Evolutionary conservation across 371 early-diverging fungal species (phyloP), one percentile per base, ranked within the genome.

Genomic region (Mucor indicus): DNA sequence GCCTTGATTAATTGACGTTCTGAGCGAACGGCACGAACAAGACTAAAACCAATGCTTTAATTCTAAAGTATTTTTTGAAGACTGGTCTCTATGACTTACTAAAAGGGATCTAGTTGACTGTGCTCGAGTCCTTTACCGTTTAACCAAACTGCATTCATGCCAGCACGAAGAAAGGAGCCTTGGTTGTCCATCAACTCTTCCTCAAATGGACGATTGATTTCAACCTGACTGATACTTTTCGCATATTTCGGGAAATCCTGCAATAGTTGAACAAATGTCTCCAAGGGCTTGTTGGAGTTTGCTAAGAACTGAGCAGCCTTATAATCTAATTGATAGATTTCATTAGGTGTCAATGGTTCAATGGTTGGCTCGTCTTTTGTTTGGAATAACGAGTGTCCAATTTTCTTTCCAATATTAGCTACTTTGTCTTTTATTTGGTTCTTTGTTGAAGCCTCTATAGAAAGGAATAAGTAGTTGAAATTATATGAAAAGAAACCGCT

Each of bases 221-320:
- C 57, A 13, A 78, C 30, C 13, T 75, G 64, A 8, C 81, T 76
- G 24, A 95, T 57, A 29, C 79, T 58, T 50, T 87, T 85, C 5
- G 91, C 87, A 54, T 91, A 86, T 53, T 89, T 89, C 0, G 94
- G 96, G 53, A 93, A 86, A 57, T 93, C 85, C 53, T 90, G 91
- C 0, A 83, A 57, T 4, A 93, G 50, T 46, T 78, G 79, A 15
- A 66, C 67, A 31, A 93, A 68, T 0, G 85, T 68, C 4, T 62
- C 55, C 4, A 94, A 55, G 8, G 91, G 87, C 21, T 84, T 54
- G 3, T 68, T 45, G 2, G 83, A 69, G 29, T 71, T 50, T 11
- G 83, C 50, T 30, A 93, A 65, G 53, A 81, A 81, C 43, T 86
- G 84, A 9, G 89, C 67, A 0, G 91, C 78, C 49, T 86, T 80